Percentiles rank a stretch among this genome's conserved stretches.
These are phyloP conservation scores for Cladosporium oxysporum DNA, from an alignment of 2,329 filamentous ascomycete genomes.

Conservation along the genomic window DNA sequence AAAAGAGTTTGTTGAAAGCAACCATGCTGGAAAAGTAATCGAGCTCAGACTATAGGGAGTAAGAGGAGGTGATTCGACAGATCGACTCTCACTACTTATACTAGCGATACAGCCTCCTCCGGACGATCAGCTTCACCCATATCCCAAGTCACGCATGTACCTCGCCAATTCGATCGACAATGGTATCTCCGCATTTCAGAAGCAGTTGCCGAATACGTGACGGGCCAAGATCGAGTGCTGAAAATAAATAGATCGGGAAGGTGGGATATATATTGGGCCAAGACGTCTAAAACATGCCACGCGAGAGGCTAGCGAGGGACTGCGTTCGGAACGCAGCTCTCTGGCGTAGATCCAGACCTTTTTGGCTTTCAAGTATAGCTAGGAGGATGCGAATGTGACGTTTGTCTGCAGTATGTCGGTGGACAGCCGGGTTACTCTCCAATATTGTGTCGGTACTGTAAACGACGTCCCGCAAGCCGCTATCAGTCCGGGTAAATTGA, in stretches of 20 bases:
- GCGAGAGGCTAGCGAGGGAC: neutral
- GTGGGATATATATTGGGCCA: conserved; percentile 4
- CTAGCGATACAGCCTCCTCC: neutral
- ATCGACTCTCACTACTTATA: neutral
- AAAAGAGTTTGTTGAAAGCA: neutral
- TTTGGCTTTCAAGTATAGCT: neutral
- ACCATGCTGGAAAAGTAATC: neutral
- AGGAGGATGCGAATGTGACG: neutral
- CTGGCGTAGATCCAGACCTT: neutral
- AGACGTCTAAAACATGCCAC: neutral
- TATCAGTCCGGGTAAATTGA: conserved; percentile 15
- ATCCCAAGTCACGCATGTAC: neutral
- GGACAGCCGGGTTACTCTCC: neutral
- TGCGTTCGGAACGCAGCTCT: neutral
- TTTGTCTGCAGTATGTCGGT: neutral
- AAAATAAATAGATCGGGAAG: conserved; percentile 1
- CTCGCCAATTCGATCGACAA: neutral
- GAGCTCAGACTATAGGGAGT: neutral
- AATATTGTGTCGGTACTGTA: neutral
- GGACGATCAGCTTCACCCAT: neutral
- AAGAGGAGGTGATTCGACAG: neutral
- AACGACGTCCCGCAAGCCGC: neutral
- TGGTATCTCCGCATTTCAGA: neutral
- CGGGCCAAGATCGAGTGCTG: neutral
- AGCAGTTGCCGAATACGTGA: neutral